Percentiles rank a stretch among this genome's conserved stretches.
Conservation (phyloP, 2,329 filamentous ascomycete genomes). For the Sporothrix luriei region DNA sequence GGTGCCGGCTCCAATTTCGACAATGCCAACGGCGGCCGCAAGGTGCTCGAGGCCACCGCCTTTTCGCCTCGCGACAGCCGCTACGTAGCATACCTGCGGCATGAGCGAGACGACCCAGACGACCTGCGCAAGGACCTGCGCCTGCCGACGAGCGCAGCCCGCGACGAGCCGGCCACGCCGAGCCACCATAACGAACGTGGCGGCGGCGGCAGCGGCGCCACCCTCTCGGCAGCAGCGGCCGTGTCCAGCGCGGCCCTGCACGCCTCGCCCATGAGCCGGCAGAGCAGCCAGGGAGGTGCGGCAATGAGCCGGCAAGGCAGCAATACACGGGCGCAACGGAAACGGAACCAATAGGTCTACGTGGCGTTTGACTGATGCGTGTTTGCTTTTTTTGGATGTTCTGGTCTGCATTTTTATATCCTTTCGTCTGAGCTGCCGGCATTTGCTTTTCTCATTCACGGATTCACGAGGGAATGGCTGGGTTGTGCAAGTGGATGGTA, state of each 20-base stretch:
- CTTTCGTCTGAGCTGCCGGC: neutral
- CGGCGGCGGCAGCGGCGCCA: neutral
- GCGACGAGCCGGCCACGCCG: slow-evolving; percentile 47
- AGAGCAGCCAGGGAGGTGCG: slow-evolving; percentile 58
- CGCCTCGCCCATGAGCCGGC: slow-evolving; percentile 56
- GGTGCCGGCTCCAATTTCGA: slow-evolving; percentile 61
- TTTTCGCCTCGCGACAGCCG: slow-evolving; percentile 52
- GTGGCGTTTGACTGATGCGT: neutral
- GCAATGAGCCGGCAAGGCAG: slow-evolving; percentile 61
- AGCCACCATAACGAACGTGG: slow-evolving; percentile 27
- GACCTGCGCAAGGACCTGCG: slow-evolving; percentile 55
- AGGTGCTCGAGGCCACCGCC: slow-evolving; percentile 59
- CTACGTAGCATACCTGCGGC: slow-evolving; percentile 53
- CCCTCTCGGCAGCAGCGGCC: slow-evolving; percentile 37
- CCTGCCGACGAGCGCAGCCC: slow-evolving; percentile 50
- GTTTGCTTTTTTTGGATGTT: neutral
- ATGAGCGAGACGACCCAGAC: slow-evolving; percentile 52
- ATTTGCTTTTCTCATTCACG: neutral
- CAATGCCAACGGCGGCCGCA: slow-evolving; percentile 55
- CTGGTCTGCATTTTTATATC: neutral
- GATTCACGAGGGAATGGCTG: slow-evolving; percentile 10
- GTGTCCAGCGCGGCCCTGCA: slow-evolving; percentile 13
- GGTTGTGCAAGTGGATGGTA: neutral
- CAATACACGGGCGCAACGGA: slow-evolving; percentile 41
- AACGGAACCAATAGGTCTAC: slow-evolving; percentile 34